A percentile compares a stretch with the other conserved stretches of the same genome.
Evolutionary conservation across 345 rosid genomes (phyloP).

Genomic region (Syzygium jambos): DNA sequence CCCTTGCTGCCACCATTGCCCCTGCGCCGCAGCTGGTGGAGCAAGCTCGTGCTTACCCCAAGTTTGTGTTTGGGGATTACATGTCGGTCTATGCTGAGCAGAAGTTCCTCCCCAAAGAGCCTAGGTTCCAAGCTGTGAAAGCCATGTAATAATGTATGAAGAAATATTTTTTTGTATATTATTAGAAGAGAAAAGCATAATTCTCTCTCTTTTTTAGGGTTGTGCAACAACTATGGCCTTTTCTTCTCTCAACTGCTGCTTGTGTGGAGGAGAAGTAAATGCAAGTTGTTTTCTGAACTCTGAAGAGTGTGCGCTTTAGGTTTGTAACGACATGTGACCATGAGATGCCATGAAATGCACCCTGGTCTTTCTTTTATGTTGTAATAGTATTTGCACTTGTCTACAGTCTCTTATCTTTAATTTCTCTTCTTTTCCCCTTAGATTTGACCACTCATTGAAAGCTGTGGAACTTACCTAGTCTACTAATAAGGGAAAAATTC

Average conservation of each 20-base stretch:
- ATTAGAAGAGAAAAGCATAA: not conserved
- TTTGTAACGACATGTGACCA: not conserved
- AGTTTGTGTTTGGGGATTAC: conserved; percentile 87
- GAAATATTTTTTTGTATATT: not conserved
- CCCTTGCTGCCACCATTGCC: conserved; percentile 64
- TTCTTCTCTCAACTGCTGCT: not conserved
- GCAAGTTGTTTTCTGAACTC: not conserved
- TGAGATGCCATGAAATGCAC: not conserved
- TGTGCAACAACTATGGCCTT: not conserved
- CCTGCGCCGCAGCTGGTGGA: conserved; percentile 38
- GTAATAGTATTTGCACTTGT: not conserved
- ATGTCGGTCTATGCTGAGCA: conserved; percentile 78
- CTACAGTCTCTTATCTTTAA: not conserved
- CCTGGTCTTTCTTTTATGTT: not conserved
- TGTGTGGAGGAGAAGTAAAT: not conserved
- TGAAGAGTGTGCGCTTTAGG: not conserved
- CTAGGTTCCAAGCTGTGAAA: conserved; percentile 59
- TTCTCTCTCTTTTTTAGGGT: not conserved
- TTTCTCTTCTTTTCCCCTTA: not conserved
- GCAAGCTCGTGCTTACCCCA: conserved; percentile 31
- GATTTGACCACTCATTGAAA: not conserved
- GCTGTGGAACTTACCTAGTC: not conserved
- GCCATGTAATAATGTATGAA: not conserved
- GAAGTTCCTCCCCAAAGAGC: conserved; percentile 86
- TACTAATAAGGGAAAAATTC: not conserved